Evolutionary conservation across 345 rosid species (phyloP).

Genomic region (Sonneratia caseolaris): DNA sequence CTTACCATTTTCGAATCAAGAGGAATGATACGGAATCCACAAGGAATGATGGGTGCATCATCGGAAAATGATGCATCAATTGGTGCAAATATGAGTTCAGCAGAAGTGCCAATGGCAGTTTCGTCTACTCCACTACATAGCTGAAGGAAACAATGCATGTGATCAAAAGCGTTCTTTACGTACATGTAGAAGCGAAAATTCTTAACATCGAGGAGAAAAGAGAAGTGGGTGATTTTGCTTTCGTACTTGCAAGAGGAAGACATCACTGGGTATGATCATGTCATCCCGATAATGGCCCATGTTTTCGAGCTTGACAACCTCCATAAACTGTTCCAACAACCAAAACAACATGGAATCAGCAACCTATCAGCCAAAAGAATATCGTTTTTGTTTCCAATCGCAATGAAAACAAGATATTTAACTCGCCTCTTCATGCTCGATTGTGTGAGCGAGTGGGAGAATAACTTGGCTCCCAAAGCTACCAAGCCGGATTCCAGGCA

Average conservation of each 20-base stretch:
- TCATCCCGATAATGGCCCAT: constrained; percentile 78
- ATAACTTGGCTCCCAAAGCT: constrained; percentile 89
- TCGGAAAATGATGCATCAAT: constrained; percentile 95
- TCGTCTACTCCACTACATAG: constrained; percentile 94
- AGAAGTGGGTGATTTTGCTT: neutral
- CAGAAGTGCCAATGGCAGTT: constrained; percentile 68
- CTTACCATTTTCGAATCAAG: constrained; percentile 69
- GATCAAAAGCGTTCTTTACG: neutral
- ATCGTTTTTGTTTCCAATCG: neutral
- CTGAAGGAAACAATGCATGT: constrained; percentile 20
- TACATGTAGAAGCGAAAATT: neutral
- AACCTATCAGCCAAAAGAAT: neutral
- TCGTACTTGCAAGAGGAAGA: constrained; percentile 90
- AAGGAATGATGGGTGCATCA: constrained; percentile 90
- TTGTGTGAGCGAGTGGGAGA: constrained; percentile 93
- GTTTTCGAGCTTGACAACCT: constrained; percentile 86
- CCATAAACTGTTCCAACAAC: constrained; percentile 51
- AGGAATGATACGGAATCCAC: constrained; percentile 94
- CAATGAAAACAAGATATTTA: neutral
- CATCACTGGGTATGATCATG: constrained; percentile 75
- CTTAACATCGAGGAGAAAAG: neutral
- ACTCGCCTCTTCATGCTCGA: constrained; percentile 90
- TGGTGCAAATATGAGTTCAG: constrained; percentile 90
- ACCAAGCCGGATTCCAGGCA: constrained; percentile 70
- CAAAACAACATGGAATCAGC: neutral